A percentile compares a stretch with the other conserved stretches of the same genome.
phyloP scores from a whole-genome alignment of 148 eudicot species.

The Diospyros lotus region DNA sequence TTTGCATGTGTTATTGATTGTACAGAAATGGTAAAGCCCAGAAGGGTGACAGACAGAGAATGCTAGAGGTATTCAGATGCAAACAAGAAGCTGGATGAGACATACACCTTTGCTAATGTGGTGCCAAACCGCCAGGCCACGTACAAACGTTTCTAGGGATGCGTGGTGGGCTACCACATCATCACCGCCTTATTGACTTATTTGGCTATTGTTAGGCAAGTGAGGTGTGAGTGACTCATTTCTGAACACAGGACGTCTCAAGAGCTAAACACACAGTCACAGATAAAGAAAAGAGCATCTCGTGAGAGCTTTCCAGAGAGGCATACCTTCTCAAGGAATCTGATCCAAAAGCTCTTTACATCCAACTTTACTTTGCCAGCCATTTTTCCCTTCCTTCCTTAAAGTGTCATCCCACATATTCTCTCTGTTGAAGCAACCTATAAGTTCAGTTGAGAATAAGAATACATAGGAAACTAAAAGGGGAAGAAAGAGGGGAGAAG shows the following conservation, averaged over 20 bases:
- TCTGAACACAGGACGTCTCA: neutral
- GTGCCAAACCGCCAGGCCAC: neutral
- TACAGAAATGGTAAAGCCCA: too few relatives aligned
- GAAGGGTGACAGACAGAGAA: too few relatives aligned
- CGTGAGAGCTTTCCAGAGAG: conserved; percentile 1
- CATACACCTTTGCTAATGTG: neutral
- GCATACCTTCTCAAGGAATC: conserved; percentile 17
- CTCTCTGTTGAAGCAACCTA: neutral
- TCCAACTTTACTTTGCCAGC: conserved; percentile 27
- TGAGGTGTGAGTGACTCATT: conserved; percentile 20
- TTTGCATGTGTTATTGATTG: too few relatives aligned
- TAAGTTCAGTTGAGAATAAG: neutral
- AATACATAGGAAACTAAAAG: neutral
- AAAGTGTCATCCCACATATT: neutral
- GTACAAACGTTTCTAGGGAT: neutral
- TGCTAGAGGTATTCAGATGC: too few relatives aligned
- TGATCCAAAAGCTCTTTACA: conserved; percentile 21
- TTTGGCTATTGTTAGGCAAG: conserved; percentile 7
- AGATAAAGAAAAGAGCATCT: neutral
- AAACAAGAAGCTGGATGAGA: neutral
- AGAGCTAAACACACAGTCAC: neutral
- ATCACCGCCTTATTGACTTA: neutral
- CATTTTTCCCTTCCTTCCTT: conserved; percentile 4
- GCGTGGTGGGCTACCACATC: conserved; percentile 3
- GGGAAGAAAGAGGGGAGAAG: conserved; percentile 6